Percentiles rank a stretch among this genome's conserved stretches.
Conservation (phyloP, 2,329 filamentous ascomycete species). For the Neofusicoccum kwambonambiense region DNA sequence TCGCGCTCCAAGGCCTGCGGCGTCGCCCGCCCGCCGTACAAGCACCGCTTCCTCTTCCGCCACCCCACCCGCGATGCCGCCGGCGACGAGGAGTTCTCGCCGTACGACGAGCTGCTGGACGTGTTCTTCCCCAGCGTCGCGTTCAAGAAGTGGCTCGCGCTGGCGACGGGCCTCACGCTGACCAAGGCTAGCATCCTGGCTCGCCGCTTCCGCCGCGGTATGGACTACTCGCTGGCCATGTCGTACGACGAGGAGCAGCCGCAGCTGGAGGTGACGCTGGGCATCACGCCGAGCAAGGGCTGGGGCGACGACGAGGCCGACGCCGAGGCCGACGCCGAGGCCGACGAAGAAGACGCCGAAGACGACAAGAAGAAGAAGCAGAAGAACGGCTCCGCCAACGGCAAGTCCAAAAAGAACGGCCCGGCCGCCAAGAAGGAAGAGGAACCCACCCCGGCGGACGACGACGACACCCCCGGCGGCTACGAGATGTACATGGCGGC, state of each 20-base stretch:
- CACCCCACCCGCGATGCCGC: constrained; percentile 50
- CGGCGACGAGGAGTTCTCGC: constrained; percentile 32
- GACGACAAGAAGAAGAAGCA: constrained; percentile 40
- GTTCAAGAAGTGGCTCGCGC: constrained; percentile 86
- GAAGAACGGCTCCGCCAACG: constrained; percentile 35
- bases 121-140: constrained; percentile 78
- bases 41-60: constrained; percentile 87
- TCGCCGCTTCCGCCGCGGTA: constrained; percentile 79
- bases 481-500: constrained; percentile 94
- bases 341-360: constrained; percentile 45
- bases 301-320: constrained; percentile 74
- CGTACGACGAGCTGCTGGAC: constrained; percentile 74
- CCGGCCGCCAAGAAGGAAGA: constrained; percentile 42
- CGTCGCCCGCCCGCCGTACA: constrained; percentile 86
- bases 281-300: constrained; percentile 78
- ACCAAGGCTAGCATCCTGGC: constrained; percentile 76
- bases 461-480: constrained; percentile 52
- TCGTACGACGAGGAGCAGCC: constrained; percentile 71
- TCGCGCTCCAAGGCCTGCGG: constrained; percentile 40
- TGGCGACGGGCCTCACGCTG: constrained; percentile 74
- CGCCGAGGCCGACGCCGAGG: constrained; percentile 51
- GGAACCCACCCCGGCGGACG: constrained; percentile 51
- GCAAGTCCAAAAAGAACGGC: constrained; percentile 30
- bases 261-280: constrained; percentile 81
- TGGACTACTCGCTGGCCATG: constrained; percentile 91